phyloP scores from a whole-genome alignment of 2,329 filamentous ascomycete genomes.

The Colletotrichum brevisporum region DNA sequence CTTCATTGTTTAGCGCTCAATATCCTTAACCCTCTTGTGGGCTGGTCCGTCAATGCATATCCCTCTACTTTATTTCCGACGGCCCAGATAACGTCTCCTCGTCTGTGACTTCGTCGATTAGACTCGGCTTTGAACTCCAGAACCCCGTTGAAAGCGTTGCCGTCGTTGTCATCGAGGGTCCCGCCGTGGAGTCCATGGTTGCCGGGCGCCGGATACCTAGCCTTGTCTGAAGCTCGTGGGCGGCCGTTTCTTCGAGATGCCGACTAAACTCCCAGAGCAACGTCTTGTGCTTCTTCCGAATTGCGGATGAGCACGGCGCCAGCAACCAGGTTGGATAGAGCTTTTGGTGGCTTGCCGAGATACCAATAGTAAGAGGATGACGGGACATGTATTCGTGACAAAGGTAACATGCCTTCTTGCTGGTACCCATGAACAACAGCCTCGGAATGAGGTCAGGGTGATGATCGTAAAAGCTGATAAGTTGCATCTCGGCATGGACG shows the following conservation, averaged over 20 bases:
- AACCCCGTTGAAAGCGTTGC: background rate
- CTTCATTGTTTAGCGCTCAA: too few species aligned
- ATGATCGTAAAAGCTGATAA: constrained; percentile 49
- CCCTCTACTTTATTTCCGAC: too few species aligned
- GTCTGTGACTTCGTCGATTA: too few species aligned
- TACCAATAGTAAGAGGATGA: constrained; percentile 44
- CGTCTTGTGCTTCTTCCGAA: constrained; percentile 35
- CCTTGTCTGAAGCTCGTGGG: constrained; percentile 41
- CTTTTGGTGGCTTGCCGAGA: constrained; percentile 51
- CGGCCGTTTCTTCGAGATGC: constrained; percentile 35
- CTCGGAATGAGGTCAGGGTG: constrained; percentile 42
- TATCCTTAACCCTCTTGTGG: too few species aligned
- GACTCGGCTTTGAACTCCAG: background rate
- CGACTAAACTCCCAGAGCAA: constrained; percentile 40
- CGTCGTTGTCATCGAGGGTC: constrained; percentile 39
- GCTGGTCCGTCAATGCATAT: too few species aligned
- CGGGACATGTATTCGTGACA: constrained; percentile 46
- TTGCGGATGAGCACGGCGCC: constrained; percentile 28
- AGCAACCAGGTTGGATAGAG: constrained; percentile 51
- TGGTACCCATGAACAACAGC: constrained; percentile 48
- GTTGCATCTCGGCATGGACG: constrained; percentile 51
- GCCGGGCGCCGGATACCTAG: constrained; percentile 39
- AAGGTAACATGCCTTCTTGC: constrained; percentile 52
- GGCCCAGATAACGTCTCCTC: too few species aligned
- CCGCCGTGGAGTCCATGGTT: constrained; percentile 42